These are phyloP conservation scores for Pichia rugopelliculosa DNA, from an alignment of 805 yeast genomes.

Conservation along the genomic window DNA sequence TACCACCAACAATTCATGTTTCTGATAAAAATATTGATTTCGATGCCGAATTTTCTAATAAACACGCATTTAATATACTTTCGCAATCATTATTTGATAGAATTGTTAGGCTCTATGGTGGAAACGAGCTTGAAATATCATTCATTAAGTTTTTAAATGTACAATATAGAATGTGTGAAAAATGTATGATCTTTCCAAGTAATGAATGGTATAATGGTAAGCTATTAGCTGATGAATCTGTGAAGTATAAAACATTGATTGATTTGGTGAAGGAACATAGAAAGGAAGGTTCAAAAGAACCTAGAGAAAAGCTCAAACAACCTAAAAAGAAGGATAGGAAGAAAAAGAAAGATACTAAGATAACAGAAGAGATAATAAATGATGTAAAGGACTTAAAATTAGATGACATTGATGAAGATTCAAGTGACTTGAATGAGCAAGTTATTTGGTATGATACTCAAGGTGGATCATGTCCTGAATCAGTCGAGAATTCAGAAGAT, in stretches of 20 bases:
- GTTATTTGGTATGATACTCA: constrained; percentile 88
- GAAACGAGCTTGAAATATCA: constrained; percentile 30
- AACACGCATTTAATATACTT: constrained; percentile 37
- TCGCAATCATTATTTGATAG: constrained; percentile 78
- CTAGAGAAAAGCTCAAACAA: not conserved
- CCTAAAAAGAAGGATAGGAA: not conserved
- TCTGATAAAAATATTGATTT: constrained; percentile 1
- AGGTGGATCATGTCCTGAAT: constrained; percentile 77
- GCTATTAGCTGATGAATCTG: constrained; percentile 56
- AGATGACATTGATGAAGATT: not conserved
- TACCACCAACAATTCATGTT: constrained; percentile 79
- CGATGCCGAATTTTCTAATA: constrained; percentile 12
- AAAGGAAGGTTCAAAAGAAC: not conserved
- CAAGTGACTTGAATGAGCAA: constrained; percentile 42
- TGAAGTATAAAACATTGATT: constrained; percentile 40
- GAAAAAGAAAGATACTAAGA: constrained; percentile 23
- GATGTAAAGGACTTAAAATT: constrained; percentile 26
- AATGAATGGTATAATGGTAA: constrained; percentile 52
- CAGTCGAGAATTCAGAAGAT: constrained; percentile 29
- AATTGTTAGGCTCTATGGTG: constrained; percentile 41
- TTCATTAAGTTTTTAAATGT: constrained; percentile 53
- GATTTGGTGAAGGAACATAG: constrained; percentile 36
- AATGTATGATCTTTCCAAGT: constrained; percentile 77
- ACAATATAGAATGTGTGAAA: constrained; percentile 82
- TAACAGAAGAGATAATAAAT: constrained; percentile 14